phyloP scores from a whole-genome alignment of 495 filamentous ascomycete genomes.

The Chaetomium tenue region DNA sequence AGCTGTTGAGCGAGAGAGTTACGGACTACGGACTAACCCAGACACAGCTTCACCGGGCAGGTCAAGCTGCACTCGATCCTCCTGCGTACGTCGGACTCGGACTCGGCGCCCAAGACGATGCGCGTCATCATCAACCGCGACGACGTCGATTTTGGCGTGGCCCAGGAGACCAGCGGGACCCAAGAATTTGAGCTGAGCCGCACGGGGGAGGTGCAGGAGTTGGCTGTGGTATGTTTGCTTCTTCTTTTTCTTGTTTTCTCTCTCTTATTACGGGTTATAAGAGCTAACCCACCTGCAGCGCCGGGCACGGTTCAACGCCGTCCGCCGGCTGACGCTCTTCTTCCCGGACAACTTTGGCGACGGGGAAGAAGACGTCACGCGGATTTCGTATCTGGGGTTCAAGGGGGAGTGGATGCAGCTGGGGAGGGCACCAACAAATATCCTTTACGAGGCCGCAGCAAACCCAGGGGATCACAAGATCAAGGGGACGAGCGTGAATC shows the following conservation, averaged over 20 bases:
- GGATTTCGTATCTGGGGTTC: constrained; percentile 82
- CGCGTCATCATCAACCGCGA: constrained; percentile 83
- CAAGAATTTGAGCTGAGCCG: constrained; percentile 78
- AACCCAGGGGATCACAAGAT: constrained; percentile 80
- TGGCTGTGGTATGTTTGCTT: constrained; percentile 60
- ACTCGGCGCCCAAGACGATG: constrained; percentile 74
- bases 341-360: constrained; percentile 71
- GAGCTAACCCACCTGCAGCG: constrained; percentile 29
- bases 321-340: constrained; percentile 74
- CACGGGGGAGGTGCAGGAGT: constrained; percentile 78
- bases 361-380: constrained; percentile 72
- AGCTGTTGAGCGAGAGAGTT: not conserved
- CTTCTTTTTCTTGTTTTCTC: not conserved
- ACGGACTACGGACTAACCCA: too few relatives aligned
- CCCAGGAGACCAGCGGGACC: constrained; percentile 64
- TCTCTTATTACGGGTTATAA: not conserved
- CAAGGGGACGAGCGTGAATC: constrained; percentile 46
- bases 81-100: constrained; percentile 68
- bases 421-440: constrained; percentile 75
- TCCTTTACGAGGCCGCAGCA: constrained; percentile 89
- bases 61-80: constrained; percentile 88
- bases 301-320: constrained; percentile 82
- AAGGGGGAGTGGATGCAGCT: constrained; percentile 87
- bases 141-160: constrained; percentile 78
- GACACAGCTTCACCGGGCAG: constrained; percentile 80